Conservation (phyloP, 1,284 basidiomycete species). For the Vanrija pseudolonga region DNA sequence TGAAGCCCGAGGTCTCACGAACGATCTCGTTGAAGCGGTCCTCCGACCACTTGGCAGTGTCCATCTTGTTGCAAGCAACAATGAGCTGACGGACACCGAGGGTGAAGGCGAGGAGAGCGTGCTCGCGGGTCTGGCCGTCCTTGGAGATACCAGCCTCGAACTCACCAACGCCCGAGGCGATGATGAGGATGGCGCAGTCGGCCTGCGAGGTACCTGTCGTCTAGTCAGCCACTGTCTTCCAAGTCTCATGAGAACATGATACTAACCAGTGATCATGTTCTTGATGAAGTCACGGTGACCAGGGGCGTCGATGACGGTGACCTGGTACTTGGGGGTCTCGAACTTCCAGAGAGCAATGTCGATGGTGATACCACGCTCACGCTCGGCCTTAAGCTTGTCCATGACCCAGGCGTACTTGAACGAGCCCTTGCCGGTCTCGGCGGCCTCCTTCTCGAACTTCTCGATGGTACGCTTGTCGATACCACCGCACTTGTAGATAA, state of each 20-base stretch:
- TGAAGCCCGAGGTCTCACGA: constrained; percentile 98
- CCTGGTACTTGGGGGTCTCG: constrained; percentile 87
- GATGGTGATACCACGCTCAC: constrained; percentile 99
- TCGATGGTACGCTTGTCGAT: constrained; percentile 99
- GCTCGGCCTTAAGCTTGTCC: constrained; percentile 97
- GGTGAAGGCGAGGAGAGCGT: constrained; percentile 99
- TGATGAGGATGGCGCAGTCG: constrained; percentile 99
- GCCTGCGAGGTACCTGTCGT: constrained; percentile 89
- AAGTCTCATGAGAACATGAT: background rate
- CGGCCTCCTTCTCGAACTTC: constrained; percentile 99
- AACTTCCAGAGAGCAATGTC: constrained; percentile 98
- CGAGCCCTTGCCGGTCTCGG: constrained; percentile 95
- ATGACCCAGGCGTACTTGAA: constrained; percentile 99
- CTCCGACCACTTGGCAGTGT: constrained; percentile 78
- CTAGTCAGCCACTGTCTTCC: background rate
- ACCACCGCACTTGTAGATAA: constrained; percentile 99
- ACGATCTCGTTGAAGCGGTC: constrained; percentile 99
- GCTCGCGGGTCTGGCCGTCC: constrained; percentile 99
- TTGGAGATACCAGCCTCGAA: constrained; percentile 99
- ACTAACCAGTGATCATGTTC: constrained; percentile 90
- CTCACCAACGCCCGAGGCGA: constrained; percentile 98
- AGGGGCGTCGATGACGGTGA: constrained; percentile 85
- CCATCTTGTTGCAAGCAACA: constrained; percentile 83
- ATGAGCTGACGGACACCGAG: constrained; percentile 99
- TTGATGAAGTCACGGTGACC: constrained; percentile 99